Percentiles rank a stretch among this genome's conserved stretches.
phyloP scores from a whole-genome alignment of 1,284 basidiomycete genomes.

The Melampsora larici-populina region DNA sequence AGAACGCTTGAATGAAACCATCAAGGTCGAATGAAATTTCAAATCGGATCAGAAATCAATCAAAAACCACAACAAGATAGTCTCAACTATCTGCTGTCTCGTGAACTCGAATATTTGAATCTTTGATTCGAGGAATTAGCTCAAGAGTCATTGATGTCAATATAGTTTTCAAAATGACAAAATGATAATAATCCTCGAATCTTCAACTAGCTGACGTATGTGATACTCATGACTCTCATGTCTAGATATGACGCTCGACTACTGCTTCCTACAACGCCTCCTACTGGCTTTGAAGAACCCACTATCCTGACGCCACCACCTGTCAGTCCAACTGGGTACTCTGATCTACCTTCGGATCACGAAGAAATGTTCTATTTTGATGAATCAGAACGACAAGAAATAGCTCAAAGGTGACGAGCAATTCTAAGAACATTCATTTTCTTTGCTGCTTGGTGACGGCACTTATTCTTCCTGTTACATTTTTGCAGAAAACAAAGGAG shows the following conservation, averaged over 20 bases:
- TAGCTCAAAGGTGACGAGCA: constrained; percentile 32
- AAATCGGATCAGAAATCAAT: too few species aligned
- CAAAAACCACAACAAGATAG: too few species aligned
- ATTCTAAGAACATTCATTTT: background rate
- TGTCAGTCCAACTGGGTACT: constrained; percentile 26
- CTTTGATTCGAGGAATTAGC: too few species aligned
- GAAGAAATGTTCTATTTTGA: constrained; percentile 43
- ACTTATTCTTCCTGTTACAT: background rate
- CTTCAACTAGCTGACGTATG: too few species aligned
- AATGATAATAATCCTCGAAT: too few species aligned
- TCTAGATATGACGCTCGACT: constrained; percentile 28
- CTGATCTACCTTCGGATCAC: constrained; percentile 36
- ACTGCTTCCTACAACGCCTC: constrained; percentile 2
- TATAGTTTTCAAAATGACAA: too few species aligned
- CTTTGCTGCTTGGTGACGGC: background rate
- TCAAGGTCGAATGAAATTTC: too few species aligned
- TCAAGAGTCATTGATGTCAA: too few species aligned
- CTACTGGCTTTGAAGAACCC: constrained; percentile 2
- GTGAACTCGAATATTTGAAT: too few species aligned
- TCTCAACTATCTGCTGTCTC: too few species aligned
- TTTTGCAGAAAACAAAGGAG: constrained; percentile 21
- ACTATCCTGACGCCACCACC: constrained; percentile 14
- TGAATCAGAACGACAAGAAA: constrained; percentile 13
- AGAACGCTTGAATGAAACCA: too few species aligned
- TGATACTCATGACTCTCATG: too few species aligned